phyloP scores from a whole-genome alignment of 1,284 basidiomycete species.

The Vanrija sp. region DNA sequence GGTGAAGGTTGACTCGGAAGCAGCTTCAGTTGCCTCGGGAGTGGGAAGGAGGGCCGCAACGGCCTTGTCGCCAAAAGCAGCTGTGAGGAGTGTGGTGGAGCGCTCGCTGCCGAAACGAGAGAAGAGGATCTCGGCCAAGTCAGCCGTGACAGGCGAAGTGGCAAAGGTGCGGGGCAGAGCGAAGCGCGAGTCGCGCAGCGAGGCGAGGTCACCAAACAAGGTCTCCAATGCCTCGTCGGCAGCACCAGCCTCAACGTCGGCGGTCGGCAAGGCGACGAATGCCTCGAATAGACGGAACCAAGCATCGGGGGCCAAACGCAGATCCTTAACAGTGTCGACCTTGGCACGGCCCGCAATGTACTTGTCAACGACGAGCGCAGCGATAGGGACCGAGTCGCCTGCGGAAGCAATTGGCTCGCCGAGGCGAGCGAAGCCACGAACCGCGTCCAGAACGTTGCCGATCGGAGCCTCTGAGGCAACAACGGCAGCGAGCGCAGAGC shows the following conservation, averaged over 20 bases:
- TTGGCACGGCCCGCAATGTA: constrained; percentile 11
- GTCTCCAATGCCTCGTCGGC: constrained; percentile 52
- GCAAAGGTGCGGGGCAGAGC: constrained; percentile 43
- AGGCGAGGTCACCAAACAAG: constrained; percentile 52
- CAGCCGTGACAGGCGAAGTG: constrained; percentile 43
- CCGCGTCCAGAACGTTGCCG: constrained; percentile 9
- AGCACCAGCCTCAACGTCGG: constrained; percentile 19
- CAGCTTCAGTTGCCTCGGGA: background rate
- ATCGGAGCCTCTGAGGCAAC: constrained; percentile 12
- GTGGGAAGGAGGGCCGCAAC: constrained; percentile 15
- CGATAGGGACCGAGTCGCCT: constrained; percentile 5
- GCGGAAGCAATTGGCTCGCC: constrained; percentile 3
- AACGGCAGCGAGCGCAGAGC: background rate
- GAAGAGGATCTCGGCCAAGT: constrained; percentile 14
- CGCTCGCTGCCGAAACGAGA: constrained; percentile 42
- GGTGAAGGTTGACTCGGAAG: constrained; percentile 10
- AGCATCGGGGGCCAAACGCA: constrained; percentile 1
- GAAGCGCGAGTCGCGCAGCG: background rate
- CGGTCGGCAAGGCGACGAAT: constrained; percentile 1
- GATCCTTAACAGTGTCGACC: background rate
- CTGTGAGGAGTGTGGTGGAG: constrained; percentile 16
- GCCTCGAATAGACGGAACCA: constrained; percentile 19
- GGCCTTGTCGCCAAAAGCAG: constrained; percentile 23
- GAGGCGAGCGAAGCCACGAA: constrained; percentile 16
- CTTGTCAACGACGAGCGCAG: constrained; percentile 20